These are phyloP conservation scores for Podaxis sp. DNA, from an alignment of 768 basidiomycete species.

Conservation along the genomic window DNA sequence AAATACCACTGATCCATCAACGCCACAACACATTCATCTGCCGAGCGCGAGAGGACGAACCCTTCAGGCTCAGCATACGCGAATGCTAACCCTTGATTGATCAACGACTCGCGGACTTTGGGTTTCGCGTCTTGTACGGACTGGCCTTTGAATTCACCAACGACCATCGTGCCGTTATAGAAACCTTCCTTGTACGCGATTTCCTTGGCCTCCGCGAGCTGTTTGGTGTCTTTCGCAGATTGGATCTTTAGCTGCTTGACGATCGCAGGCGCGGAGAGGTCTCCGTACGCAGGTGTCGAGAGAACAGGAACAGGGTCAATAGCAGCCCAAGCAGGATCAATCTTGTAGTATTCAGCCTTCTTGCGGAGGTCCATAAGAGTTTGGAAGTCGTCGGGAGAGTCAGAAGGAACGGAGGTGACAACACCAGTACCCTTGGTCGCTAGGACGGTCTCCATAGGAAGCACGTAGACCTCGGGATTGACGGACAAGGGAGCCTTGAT, in stretches of 20 bases:
- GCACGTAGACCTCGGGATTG: constrained; percentile 85
- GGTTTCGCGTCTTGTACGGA: constrained; percentile 89
- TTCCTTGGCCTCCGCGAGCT: constrained; percentile 95
- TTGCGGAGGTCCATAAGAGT: constrained; percentile 90
- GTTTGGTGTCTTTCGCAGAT: constrained; percentile 91
- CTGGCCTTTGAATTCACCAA: constrained; percentile 89
- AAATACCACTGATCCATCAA: constrained; percentile 99
- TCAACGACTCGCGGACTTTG: constrained; percentile 83
- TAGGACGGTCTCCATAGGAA: constrained; percentile 98
- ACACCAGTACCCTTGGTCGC: constrained; percentile 99
- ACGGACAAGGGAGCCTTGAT: constrained; percentile 85
- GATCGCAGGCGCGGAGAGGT: constrained; percentile 81
- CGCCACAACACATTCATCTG: constrained; percentile 98
- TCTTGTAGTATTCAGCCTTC: constrained; percentile 95
- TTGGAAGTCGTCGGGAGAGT: constrained; percentile 95
- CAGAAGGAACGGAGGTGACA: constrained; percentile 96
- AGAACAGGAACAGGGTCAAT: constrained; percentile 88
- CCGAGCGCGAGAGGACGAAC: constrained; percentile 81
- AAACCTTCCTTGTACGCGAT: constrained; percentile 98
- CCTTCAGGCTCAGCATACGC: constrained; percentile 96
- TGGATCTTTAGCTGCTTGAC: constrained; percentile 91
- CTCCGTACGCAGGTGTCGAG: constrained; percentile 87
- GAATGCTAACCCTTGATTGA: constrained; percentile 74
- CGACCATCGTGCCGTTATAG: constrained; percentile 88
- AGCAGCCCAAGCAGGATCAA: constrained; percentile 84